A percentile compares a stretch with the other conserved stretches of the same genome.
Evolutionary conservation across 768 basidiomycete genomes (phyloP).

Genomic region (Trametes elegans): DNA sequence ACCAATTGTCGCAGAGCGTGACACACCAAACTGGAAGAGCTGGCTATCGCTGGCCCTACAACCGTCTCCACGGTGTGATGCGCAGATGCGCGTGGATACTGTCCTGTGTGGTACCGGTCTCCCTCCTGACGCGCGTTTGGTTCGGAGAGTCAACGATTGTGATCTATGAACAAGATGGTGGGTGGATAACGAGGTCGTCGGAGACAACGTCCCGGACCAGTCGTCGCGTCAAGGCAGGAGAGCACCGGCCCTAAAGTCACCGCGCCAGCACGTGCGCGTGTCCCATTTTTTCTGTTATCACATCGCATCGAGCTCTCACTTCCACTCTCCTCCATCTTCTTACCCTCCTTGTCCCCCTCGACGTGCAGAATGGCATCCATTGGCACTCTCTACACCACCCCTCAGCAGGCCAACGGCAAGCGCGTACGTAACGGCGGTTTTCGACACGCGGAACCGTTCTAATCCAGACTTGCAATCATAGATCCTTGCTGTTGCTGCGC

Average conservation of each 20-base stretch:
- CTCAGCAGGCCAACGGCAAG: constrained; percentile 42
- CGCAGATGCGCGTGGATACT: background rate
- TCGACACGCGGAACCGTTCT: background rate
- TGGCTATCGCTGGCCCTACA: too few relatives aligned
- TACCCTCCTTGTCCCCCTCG: constrained; percentile 29
- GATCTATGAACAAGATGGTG: background rate
- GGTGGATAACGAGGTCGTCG: constrained; percentile 7
- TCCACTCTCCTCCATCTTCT: constrained; percentile 16
- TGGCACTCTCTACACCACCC: constrained; percentile 62
- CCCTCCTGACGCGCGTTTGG: too few relatives aligned
- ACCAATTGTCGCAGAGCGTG: too few relatives aligned
- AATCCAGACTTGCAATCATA: constrained; percentile 18
- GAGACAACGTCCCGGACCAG: background rate
- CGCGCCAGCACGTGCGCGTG: constrained; percentile 6
- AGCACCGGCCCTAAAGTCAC: constrained; percentile 14
- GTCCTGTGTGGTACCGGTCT: too few relatives aligned
- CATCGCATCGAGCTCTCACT: constrained; percentile 10
- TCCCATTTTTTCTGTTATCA: constrained; percentile 18
- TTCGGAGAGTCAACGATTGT: background rate
- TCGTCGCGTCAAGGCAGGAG: background rate
- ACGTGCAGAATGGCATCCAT: constrained; percentile 48
- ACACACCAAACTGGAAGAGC: too few relatives aligned
- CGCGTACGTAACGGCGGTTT: constrained; percentile 39
- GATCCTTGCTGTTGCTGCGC: constrained; percentile 58
- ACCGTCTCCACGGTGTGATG: too few relatives aligned